Conservation (phyloP, 345 rosid species). For the Citrus mangshanensis region DNA sequence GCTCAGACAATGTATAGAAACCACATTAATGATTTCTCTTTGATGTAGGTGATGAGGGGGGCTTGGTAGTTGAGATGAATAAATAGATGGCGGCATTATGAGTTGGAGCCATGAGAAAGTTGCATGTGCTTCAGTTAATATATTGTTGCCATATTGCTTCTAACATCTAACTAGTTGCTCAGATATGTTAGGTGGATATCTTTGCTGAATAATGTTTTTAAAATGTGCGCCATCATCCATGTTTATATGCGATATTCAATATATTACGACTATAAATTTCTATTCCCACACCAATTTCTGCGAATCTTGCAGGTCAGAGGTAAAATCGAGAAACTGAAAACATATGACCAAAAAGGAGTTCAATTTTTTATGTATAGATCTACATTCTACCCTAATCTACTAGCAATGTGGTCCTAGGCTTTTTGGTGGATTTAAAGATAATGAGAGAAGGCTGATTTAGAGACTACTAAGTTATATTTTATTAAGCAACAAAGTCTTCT, state of each 20-base stretch:
- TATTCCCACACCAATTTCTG: background rate
- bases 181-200: background rate
- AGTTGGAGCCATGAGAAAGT: background rate
- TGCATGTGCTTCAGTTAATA: constrained; percentile 23
- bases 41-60: background rate
- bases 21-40: background rate
- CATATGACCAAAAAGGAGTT: background rate
- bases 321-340: background rate
- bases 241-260: background rate
- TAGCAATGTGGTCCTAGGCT: background rate
- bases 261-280: background rate
- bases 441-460: too few relatives aligned
- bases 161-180: background rate
- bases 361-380: background rate
- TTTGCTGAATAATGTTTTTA: background rate
- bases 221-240: background rate
- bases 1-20: background rate
- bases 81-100: background rate
- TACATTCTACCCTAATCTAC: background rate
- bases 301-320: background rate
- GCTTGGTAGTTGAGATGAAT: constrained; percentile 12
- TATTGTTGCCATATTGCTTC: background rate
- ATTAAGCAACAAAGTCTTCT: too few relatives aligned
- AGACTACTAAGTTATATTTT: too few relatives aligned
- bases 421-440: too few relatives aligned